Evolutionary conservation across 495 filamentous ascomycete species (phyloP).

Genomic region (Tetracladium marchalianum): DNA sequence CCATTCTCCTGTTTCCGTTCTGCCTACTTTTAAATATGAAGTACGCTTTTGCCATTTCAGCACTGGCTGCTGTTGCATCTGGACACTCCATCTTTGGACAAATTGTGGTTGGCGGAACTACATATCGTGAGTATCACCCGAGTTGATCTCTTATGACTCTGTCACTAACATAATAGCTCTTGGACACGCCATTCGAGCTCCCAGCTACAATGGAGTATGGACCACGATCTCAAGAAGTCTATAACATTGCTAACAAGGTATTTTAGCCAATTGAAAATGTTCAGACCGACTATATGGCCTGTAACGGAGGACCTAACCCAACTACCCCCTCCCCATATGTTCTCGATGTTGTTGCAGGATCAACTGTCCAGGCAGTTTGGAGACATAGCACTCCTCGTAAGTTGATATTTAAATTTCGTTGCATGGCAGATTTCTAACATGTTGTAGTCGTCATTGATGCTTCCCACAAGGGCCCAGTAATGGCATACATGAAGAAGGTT

Average conservation of each 20-base stretch:
- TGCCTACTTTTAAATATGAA: not conserved
- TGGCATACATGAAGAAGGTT: slow-evolving; percentile 45
- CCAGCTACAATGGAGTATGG: slow-evolving; percentile 27
- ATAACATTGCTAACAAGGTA: not conserved
- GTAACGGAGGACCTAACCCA: slow-evolving; percentile 46
- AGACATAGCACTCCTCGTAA: slow-evolving; percentile 21
- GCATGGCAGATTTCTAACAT: too few relatives aligned
- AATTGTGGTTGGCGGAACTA: slow-evolving; percentile 29
- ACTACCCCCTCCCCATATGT: slow-evolving; percentile 24
- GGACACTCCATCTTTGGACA: slow-evolving; percentile 47
- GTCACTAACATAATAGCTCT: not conserved
- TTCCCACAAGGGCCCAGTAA: slow-evolving; percentile 30
- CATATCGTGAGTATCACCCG: slow-evolving; percentile 12
- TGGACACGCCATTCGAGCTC: slow-evolving; percentile 28
- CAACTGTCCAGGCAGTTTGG: slow-evolving; percentile 35
- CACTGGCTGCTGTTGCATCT: slow-evolving; percentile 25
- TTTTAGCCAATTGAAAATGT: slow-evolving; percentile 38
- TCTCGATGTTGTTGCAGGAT: slow-evolving; percentile 35
- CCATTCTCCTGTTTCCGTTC: not conserved
- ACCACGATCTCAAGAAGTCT: not conserved
- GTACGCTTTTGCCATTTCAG: not conserved
- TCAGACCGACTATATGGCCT: slow-evolving; percentile 34
- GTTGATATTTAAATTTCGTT: too few relatives aligned
- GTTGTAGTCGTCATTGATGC: too few relatives aligned
- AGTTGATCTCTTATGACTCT: too few relatives aligned